phyloP scores from a whole-genome alignment of 2,329 filamentous ascomycete species.

The Ceratocystis lukuohia region DNA sequence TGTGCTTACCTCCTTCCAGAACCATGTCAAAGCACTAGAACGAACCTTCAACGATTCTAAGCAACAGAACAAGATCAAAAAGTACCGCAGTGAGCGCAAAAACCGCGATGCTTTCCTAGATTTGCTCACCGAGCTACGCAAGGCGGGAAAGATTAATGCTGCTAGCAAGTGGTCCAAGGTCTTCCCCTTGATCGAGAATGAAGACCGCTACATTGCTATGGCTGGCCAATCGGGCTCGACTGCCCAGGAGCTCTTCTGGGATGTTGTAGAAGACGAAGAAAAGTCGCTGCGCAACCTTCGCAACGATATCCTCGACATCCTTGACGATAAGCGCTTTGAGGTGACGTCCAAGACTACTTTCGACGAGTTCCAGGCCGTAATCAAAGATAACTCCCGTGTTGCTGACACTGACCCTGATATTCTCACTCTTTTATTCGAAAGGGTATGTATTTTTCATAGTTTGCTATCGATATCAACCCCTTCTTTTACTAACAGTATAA shows the following conservation, averaged over 20 bases:
- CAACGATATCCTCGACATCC: conserved; percentile 74
- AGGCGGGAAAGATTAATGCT: conserved; percentile 70
- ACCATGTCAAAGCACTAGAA: conserved; percentile 86
- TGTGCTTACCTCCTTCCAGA: conserved; percentile 83
- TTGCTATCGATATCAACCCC: not conserved
- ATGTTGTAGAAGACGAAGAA: conserved; percentile 87
- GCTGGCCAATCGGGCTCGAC: conserved; percentile 73
- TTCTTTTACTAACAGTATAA: conserved; percentile 1
- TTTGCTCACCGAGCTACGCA: conserved; percentile 61
- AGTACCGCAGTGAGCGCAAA: conserved; percentile 69
- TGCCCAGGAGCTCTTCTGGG: conserved; percentile 90
- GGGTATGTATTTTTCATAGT: conserved; percentile 38
- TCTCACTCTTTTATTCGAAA: conserved; percentile 69
- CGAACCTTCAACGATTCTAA: conserved; percentile 80
- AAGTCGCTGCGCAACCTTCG: conserved; percentile 65
- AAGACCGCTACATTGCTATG: conserved; percentile 72
- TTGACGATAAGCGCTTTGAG: conserved; percentile 87
- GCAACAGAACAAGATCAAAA: conserved; percentile 73
- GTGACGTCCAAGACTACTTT: conserved; percentile 74
- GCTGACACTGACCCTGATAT: conserved; percentile 72
- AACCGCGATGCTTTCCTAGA: conserved; percentile 68
- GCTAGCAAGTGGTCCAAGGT: conserved; percentile 83
- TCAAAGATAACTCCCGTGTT: conserved; percentile 78
- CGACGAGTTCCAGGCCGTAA: conserved; percentile 71
- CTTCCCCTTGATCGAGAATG: conserved; percentile 58